phyloP scores from a whole-genome alignment of 1,139 yeast species.

The Geotrichum klebahnii region DNA sequence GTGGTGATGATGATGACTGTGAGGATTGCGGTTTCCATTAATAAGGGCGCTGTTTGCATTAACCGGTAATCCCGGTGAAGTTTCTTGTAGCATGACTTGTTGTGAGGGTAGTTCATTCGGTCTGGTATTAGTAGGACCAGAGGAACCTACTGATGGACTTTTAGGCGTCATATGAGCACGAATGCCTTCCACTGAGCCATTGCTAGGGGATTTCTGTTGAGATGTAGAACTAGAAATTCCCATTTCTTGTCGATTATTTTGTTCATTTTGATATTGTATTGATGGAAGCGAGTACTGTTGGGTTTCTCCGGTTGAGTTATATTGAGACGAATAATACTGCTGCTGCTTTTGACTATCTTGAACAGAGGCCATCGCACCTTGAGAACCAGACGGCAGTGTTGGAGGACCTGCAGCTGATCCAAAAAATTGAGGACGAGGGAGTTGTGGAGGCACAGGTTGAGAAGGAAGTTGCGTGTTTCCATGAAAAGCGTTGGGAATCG shows the following conservation, averaged over 20 bases:
- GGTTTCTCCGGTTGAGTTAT: not conserved
- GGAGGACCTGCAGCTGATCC: slow-evolving; percentile 7
- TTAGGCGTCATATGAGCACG: not conserved
- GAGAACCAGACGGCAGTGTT: not conserved
- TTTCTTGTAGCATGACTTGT: slow-evolving; percentile 37
- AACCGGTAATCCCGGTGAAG: slow-evolving; percentile 31
- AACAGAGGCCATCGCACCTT: not conserved
- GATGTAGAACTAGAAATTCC: not conserved
- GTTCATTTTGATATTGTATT: slow-evolving; percentile 2
- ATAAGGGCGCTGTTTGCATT: too few species aligned
- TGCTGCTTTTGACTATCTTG: not conserved
- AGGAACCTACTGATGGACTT: not conserved
- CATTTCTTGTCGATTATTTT: not conserved
- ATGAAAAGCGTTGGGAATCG: slow-evolving; percentile 14
- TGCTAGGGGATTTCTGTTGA: not conserved
- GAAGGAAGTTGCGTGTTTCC: not conserved
- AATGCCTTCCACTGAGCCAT: not conserved
- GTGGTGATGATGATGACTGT: slow-evolving; percentile 19
- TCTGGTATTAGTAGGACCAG: slow-evolving; percentile 1
- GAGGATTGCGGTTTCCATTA: slow-evolving; percentile 22
- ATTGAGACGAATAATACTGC: not conserved
- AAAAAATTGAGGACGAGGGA: slow-evolving; percentile 2
- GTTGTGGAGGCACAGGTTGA: slow-evolving; percentile 8
- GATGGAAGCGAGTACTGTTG: slow-evolving; percentile 6
- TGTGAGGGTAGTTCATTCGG: slow-evolving; percentile 22